Base-by-base conservation (phyloP, 495 filamentous ascomycete species). In the Aspergillus affinis region DNA sequence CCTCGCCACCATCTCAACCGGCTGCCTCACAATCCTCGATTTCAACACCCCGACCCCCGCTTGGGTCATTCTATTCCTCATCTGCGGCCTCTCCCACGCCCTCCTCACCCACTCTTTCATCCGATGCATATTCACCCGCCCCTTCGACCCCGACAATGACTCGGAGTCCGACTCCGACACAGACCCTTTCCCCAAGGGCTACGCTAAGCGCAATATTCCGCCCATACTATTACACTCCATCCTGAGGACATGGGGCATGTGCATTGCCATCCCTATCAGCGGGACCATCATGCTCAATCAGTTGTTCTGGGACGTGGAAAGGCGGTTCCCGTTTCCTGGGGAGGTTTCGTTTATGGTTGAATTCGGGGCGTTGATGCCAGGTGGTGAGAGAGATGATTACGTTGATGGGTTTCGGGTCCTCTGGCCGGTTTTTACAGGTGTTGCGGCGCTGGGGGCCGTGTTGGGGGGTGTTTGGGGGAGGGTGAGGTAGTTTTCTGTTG, bases 201-300 rank as follows among this genome's bases (percentile, higher is more conserved):
- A 32, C 6, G n/a, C 17, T 27, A 50, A 51, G 36, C 60, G 18
- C 62, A 56, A 30, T 13, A 60, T 64, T 1, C 55, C 69, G 4
- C 64, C 61, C 0, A 61, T 70, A 18, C 61, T 70, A 10, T 81
- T 87, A 68, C 85, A 86, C 56, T 78, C 80, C 20, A 86, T 88
- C 57, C 73, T 83, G 56, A 78, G 86, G 2, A 78, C 80, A 0
- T 76, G 86, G 67, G 88, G 86, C 15, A 86, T 88, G 80, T 81
- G 83, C 15, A 61, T 88, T 21, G 86, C 86, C 6, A 78, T 90
- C 13, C 86, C 85, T 15, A 73, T 88, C 23, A 81, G 84, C 12
- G 84, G 83, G 15, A 76, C 81, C 5, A 73, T 85, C 6, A 83
- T 89, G 62, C 80, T 88, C 62, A 88, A 85, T 21, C 53, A 59